These are phyloP conservation scores for Aquilaria sinensis DNA, from an alignment of 345 rosid species.

Conservation along the genomic window DNA sequence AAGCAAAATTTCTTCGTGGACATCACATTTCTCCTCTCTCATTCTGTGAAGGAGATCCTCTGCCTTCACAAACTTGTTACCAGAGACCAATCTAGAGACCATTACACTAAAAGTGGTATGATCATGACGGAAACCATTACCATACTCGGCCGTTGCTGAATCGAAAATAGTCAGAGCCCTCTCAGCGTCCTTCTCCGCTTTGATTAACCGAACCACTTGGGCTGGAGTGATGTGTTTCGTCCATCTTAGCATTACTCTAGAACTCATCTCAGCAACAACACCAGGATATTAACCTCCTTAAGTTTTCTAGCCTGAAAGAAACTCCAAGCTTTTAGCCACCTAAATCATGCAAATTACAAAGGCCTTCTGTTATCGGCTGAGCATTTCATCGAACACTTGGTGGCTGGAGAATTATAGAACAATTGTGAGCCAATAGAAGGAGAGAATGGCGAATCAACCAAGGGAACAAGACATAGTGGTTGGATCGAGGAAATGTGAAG, in stretches of 20 bases:
- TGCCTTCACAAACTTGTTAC: constrained; percentile 57
- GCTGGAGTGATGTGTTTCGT: constrained; percentile 47
- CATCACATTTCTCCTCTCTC: constrained; percentile 52
- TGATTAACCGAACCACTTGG: constrained; percentile 54
- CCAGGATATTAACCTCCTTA: constrained; percentile 7
- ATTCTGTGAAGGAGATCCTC: constrained; percentile 68
- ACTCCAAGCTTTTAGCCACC: too few species aligned
- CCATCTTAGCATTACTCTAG: constrained; percentile 47
- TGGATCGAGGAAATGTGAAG: too few species aligned
- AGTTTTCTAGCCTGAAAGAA: too few species aligned
- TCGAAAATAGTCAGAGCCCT: constrained; percentile 59
- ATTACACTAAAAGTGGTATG: constrained; percentile 44
- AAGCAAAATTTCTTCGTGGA: constrained; percentile 55
- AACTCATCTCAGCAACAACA: constrained; percentile 22
- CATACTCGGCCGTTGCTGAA: constrained; percentile 66
- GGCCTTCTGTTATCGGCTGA: too few species aligned
- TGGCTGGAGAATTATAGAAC: constrained; percentile 1
- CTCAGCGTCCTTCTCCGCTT: constrained; percentile 51
- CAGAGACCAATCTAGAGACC: constrained; percentile 62
- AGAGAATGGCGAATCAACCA: background rate
- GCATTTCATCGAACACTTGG: constrained; percentile 35
- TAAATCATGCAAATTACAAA: too few species aligned
- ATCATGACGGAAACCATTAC: constrained; percentile 61
- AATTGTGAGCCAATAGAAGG: background rate
- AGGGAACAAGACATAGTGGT: too few species aligned